These are phyloP conservation scores for Fusarium sp. DNA, from an alignment of 2,329 filamentous ascomycete species.

Conservation along the genomic window DNA sequence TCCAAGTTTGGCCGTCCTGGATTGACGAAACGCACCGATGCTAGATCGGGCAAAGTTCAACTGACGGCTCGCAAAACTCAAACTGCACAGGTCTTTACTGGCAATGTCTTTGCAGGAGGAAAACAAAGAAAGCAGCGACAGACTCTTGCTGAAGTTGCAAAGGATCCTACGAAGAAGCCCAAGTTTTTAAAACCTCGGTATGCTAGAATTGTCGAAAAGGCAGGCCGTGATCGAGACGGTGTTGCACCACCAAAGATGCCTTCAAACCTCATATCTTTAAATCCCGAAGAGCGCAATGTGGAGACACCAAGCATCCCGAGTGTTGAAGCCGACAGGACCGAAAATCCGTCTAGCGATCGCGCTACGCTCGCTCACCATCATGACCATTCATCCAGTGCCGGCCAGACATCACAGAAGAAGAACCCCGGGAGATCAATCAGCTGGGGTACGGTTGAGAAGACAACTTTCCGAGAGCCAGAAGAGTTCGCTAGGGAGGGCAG, in stretches of 20 bases:
- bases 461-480: slow-evolving; percentile 42
- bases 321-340: slow-evolving; percentile 24
- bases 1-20: slow-evolving; percentile 23
- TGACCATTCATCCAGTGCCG: background rate
- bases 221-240: slow-evolving; percentile 59
- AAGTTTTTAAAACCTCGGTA: slow-evolving; percentile 55
- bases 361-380: slow-evolving; percentile 24
- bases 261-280: slow-evolving; percentile 47
- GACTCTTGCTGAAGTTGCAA: slow-evolving; percentile 54
- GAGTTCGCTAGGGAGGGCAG: slow-evolving; percentile 38
- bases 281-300: slow-evolving; percentile 36
- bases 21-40: slow-evolving; percentile 4
- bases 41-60: slow-evolving; percentile 9
- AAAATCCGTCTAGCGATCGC: background rate
- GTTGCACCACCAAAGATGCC: slow-evolving; percentile 53
- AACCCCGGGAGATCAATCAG: slow-evolving; percentile 48
- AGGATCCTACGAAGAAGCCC: slow-evolving; percentile 56
- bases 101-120: slow-evolving; percentile 62
- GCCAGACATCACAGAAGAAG: background rate
- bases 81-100: slow-evolving; percentile 12
- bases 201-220: slow-evolving; percentile 57
- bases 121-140: slow-evolving; percentile 53
- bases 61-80: slow-evolving; percentile 25
- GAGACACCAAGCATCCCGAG: background rate
- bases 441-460: slow-evolving; percentile 38